Evolutionary conservation across 1,284 basidiomycete genomes (phyloP), one percentile per base, ranked within the genome.

Genomic region (Microbotryum silenes-acaulis): DNA sequence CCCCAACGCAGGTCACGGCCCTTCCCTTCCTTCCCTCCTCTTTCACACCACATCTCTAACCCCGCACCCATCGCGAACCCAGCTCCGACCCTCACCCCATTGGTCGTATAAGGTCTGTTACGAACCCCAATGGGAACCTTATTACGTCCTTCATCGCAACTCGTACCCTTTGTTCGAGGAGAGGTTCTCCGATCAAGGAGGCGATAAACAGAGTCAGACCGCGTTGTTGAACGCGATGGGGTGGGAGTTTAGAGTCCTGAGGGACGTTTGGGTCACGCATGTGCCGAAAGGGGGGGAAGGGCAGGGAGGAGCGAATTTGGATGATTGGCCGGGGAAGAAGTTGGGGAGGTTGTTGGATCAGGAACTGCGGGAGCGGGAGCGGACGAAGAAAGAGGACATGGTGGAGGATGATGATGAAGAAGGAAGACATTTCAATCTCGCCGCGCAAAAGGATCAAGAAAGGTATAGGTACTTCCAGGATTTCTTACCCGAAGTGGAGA

Each of bases 61-160:
- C 3, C 3, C 4, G 25, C 56, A n/a, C 33, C 14, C 33, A 14
- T 23, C 33, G 2, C 42, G 7, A 33, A 27, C 3, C 33, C 42
- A 12, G 21, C 45, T 12, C 46, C 25, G 3, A 37, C 20, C 10
- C 37, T 23, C n/a, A 29, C 52, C 48, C 2, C 18, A 23, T 4
- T 56, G 51, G 54, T 56, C 57, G 25, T 65, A 54, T 51, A 37
- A 49, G 25, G 44, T 57, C 18, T 57, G 58, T 53, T 63, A 60
- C 58, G 64, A 65, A 23, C 64, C 64, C 16, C 64, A 65, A 18
- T 65, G 64, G 64, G 64, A 65, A 46, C 64, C 64, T 1, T 65
- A 65, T 56, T 65, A 65, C 55, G 46, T 65, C 52, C 37, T 65
- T 16, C 48, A 54, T 27, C 54, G 61, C 10, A 54, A 57, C 8